Percentiles rank a stretch among this genome's conserved stretches.
phyloP scores from a whole-genome alignment of 2,329 filamentous ascomycete species.

The Coniochaeta pulveracea region DNA sequence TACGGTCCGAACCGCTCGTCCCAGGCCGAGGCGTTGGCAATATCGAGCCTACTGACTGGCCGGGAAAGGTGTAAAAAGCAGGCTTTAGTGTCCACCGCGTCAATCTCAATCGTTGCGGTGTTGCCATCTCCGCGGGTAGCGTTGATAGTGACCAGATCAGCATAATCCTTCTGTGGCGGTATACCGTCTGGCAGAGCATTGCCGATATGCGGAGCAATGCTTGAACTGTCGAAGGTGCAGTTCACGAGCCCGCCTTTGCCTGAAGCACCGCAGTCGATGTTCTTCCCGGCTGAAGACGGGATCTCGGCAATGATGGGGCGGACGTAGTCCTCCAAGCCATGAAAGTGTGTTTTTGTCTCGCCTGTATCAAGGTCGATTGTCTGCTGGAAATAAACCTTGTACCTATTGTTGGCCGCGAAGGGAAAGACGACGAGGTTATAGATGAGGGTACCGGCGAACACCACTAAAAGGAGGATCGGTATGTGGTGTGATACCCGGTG shows the following conservation, averaged over 20 bases:
- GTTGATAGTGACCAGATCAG: conserved; percentile 56
- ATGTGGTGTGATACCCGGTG: conserved; percentile 79
- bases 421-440: conserved; percentile 86
- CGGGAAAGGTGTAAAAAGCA: conserved; percentile 64
- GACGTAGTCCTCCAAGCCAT: conserved; percentile 57
- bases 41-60: conserved; percentile 52
- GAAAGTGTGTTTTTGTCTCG: conserved; percentile 57
- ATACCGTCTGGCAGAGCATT: conserved; percentile 27
- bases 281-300: conserved; percentile 57
- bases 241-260: conserved; percentile 40
- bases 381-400: conserved; percentile 85
- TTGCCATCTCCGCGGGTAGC: conserved; percentile 30
- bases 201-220: conserved; percentile 51
- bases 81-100: conserved; percentile 63
- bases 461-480: conserved; percentile 61
- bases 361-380: conserved; percentile 64
- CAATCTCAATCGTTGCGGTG: conserved; percentile 52
- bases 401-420: conserved; percentile 65
- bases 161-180: conserved; percentile 30
- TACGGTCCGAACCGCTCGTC: conserved; percentile 56
- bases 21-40: conserved; percentile 47
- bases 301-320: conserved; percentile 54
- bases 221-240: conserved; percentile 59
- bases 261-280: conserved; percentile 38
- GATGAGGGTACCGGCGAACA: conserved; percentile 65